Evolutionary conservation across 768 basidiomycete genomes (phyloP).

Genomic region (Ephemerocybe angulata): DNA sequence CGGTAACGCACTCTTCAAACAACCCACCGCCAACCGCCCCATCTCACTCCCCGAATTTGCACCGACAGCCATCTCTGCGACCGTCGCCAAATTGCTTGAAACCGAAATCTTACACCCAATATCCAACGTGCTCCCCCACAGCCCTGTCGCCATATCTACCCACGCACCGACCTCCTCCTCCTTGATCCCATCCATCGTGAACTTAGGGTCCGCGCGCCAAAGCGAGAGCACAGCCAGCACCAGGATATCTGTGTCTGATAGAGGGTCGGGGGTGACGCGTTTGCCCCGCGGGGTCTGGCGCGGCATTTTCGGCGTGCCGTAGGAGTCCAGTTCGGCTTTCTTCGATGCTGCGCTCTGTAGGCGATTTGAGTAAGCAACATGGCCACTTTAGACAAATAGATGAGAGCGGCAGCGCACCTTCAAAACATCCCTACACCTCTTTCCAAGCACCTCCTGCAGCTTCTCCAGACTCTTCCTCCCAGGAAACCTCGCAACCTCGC

Average conservation of each 20-base stretch:
- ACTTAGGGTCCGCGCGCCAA: slow-evolving; percentile 56
- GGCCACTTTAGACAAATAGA: too few relatives aligned
- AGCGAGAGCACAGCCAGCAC: slow-evolving; percentile 65
- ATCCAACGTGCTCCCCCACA: slow-evolving; percentile 65
- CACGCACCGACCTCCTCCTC: slow-evolving; percentile 42
- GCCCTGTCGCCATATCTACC: slow-evolving; percentile 42
- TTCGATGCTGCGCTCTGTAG: slow-evolving; percentile 46
- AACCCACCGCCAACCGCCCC: slow-evolving; percentile 34
- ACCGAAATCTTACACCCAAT: slow-evolving; percentile 61
- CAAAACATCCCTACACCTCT: slow-evolving; percentile 55
- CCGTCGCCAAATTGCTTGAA: slow-evolving; percentile 45
- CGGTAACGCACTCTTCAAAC: slow-evolving; percentile 44
- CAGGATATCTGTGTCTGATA: slow-evolving; percentile 67
- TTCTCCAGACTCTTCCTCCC: neutral
- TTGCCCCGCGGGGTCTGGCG: slow-evolving; percentile 59
- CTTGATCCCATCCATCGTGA: slow-evolving; percentile 47
- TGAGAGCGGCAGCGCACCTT: slow-evolving; percentile 39
- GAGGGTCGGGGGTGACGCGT: slow-evolving; percentile 49
- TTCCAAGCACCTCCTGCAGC: too few relatives aligned
- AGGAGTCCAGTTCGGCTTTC: slow-evolving; percentile 59
- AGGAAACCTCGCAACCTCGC: slow-evolving; percentile 70
- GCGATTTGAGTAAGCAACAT: neutral
- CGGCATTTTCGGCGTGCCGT: slow-evolving; percentile 50
- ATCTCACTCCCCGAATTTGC: slow-evolving; percentile 37
- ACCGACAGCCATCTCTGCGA: slow-evolving; percentile 42